A percentile compares a stretch with the other conserved stretches of the same genome.
These are phyloP conservation scores for Hortaea sp. DNA, from an alignment of 2,329 filamentous ascomycete species.

Conservation along the genomic window DNA sequence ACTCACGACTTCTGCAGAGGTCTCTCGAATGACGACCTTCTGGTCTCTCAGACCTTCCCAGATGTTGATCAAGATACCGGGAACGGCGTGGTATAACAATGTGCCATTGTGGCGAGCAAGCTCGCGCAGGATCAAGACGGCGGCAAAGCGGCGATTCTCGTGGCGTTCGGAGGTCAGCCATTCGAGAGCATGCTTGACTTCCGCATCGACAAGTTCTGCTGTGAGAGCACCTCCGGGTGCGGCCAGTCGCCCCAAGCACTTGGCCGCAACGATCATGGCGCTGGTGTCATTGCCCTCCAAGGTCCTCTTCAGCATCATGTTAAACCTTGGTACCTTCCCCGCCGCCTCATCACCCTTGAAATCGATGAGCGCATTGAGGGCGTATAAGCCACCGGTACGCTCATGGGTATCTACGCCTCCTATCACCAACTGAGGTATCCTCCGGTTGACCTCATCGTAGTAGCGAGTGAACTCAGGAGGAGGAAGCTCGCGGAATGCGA, in stretches of 20 bases:
- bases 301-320: constrained; percentile 77
- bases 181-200: constrained; percentile 91
- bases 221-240: constrained; percentile 88
- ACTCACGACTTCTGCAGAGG: constrained; percentile 84
- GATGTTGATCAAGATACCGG: constrained; percentile 90
- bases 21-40: constrained; percentile 83
- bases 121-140: constrained; percentile 82
- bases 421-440: constrained; percentile 64
- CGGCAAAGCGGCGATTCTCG: constrained; percentile 86
- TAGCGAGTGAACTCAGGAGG: constrained; percentile 67
- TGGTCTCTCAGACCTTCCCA: constrained; percentile 89
- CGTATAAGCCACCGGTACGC: constrained; percentile 82
- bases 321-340: constrained; percentile 89
- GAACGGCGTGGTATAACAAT: constrained; percentile 88
- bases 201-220: constrained; percentile 89
- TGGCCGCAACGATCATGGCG: constrained; percentile 82
- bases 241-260: constrained; percentile 80
- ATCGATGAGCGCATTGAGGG: constrained; percentile 85
- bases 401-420: constrained; percentile 81
- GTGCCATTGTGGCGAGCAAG: constrained; percentile 88
- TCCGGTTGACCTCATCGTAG: constrained; percentile 54
- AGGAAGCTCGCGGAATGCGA: constrained; percentile 51
- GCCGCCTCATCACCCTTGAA: constrained; percentile 92
- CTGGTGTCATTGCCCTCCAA: constrained; percentile 83
- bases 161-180: constrained; percentile 93